A percentile compares a stretch with the other conserved stretches of the same genome.
Evolutionary conservation across 441 rosid species (phyloP).

Genomic region (Erodium trifolium): DNA sequence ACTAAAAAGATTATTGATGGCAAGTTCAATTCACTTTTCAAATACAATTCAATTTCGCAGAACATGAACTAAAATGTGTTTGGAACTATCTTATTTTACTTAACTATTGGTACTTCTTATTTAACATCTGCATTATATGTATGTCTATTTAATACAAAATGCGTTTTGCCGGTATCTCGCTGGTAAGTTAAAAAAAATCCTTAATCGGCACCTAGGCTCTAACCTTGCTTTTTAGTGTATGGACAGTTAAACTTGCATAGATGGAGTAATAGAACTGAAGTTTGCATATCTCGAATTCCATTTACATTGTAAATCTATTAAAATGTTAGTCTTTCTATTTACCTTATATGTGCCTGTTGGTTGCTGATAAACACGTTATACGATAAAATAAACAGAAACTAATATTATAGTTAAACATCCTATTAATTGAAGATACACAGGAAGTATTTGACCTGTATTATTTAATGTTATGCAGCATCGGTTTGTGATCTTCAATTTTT

Average conservation of each 20-base stretch:
- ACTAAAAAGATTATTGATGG: no score
- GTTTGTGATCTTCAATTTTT: background rate
- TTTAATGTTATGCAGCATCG: background rate
- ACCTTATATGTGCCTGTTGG: background rate
- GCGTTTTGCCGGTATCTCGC: no score
- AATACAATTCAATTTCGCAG: no score
- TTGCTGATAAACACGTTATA: background rate
- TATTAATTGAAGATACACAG: no score
- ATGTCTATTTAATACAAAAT: background rate
- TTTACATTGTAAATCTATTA: background rate
- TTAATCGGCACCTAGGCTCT: background rate
- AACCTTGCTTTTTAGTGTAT: background rate
- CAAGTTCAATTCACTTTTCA: no score
- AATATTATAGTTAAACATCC: no score
- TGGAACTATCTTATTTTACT: no score
- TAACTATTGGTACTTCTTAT: no score
- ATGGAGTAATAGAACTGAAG: background rate
- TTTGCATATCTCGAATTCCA: background rate
- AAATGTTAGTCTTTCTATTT: background rate
- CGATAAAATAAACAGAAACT: background rate
- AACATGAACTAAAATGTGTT: no score
- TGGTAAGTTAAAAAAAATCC: no score
- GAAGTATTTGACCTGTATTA: background rate
- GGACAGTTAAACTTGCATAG: background rate
- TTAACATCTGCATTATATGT: no score